Base-by-base conservation (phyloP, 805 yeast genomes). In the Debaryomyces tyrocola region DNA sequence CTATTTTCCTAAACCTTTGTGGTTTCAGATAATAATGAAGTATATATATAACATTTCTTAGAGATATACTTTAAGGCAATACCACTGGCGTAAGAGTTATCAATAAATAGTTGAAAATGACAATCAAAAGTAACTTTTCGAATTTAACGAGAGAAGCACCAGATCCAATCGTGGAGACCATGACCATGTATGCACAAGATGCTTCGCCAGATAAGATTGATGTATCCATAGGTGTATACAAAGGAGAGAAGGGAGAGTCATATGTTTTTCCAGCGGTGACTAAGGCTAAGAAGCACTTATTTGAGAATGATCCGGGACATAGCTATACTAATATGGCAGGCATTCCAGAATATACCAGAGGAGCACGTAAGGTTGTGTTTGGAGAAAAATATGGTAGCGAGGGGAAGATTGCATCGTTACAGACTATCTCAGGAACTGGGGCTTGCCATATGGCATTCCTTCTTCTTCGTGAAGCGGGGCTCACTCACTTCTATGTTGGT, bases 181-280 rank as follows among this genome's bases (percentile, higher is more conserved):
- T 59, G 55, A 40, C 45, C 5, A 45, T 45, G 20, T 64, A 49
- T 49, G 46, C 43, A 3, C 29, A 44, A 7, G 78, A 74, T 55
- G 43, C 57, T 14, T 34, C 50, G 41, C 66, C 72, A 12, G 36
- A 56, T 29, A 72, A 73, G 52, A 61, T 73, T 24, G 77, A 74
- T 48, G 70, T 73, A 17, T 60, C 72, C 28, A 73, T 74, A 27
- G 79, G 79, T 11, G 78, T 74, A n/a, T 74, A 73, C 58, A 72
- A 72, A 45, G 66, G 69, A 28, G 75, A 66, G 43, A 56, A 58
- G 14, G 76, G 75, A 2, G 56, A 58, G 28, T 52, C 59, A n/a
- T 69, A 62, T 53, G 57, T 65, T 8, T 70, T 73, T 50, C 77
- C 77, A 12, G 56, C 69, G 29, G 73, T 74, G 21, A 51, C 56